These are phyloP conservation scores for Physcomitrium patens DNA, from an alignment of 225 moss, liverwort and hornwort species.

Conservation along the genomic window DNA sequence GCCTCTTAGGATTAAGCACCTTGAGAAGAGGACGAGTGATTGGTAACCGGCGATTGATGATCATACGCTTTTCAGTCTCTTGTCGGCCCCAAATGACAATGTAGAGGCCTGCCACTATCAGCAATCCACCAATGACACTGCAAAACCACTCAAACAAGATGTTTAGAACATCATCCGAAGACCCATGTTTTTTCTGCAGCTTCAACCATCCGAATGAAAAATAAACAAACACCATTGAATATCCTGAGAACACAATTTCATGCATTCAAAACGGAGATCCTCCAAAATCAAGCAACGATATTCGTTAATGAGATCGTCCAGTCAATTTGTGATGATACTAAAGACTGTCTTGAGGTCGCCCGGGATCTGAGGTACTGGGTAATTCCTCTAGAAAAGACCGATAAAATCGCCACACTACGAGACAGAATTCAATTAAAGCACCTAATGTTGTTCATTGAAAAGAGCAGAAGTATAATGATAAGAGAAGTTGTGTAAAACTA, in stretches of 20 bases:
- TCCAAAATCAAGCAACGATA: not conserved
- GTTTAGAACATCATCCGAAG: conserved; percentile 6
- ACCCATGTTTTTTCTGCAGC: not conserved
- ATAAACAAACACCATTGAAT: not conserved
- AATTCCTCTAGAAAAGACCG: not conserved
- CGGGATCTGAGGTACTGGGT: conserved; percentile 2
- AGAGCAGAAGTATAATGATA: conserved; percentile 2
- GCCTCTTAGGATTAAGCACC: conserved; percentile 85
- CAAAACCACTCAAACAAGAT: conserved; percentile 35
- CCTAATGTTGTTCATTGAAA: not conserved
- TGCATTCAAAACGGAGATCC: not conserved
- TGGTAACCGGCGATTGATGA: conserved; percentile 44
- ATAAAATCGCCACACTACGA: not conserved
- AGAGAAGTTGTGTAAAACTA: conserved; percentile 5
- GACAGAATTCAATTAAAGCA: conserved; percentile 23
- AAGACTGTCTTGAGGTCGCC: not conserved
- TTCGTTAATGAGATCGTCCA: not conserved
- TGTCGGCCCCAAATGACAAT: conserved; percentile 85
- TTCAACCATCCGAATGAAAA: not conserved
- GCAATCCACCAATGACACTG: conserved; percentile 76
- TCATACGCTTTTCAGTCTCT: conserved; percentile 59
- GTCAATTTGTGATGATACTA: conserved; percentile 5
- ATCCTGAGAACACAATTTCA: no score
- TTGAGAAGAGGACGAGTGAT: conserved; percentile 68
- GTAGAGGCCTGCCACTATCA: conserved; percentile 76